Percentiles rank a stretch among this genome's conserved stretches.
Evolutionary conservation across 2,329 filamentous ascomycete genomes (phyloP).

Genomic region (Trichoderma aggressivum): DNA sequence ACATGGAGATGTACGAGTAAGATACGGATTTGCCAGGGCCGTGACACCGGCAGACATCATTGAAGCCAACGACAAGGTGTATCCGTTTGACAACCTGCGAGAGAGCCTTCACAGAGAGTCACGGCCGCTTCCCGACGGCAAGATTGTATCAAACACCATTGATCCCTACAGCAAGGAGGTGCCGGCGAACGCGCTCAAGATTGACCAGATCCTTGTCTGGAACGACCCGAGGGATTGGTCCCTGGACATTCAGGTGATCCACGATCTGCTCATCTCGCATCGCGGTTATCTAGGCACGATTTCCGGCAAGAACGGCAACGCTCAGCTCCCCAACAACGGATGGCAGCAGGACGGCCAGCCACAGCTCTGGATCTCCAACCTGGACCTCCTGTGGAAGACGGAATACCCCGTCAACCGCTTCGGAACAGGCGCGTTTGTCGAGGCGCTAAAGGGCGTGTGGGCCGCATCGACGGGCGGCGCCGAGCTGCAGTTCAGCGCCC

Average conservation of each 20-base stretch:
- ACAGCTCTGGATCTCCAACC: conserved; percentile 80
- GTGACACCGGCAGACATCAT: conserved; percentile 85
- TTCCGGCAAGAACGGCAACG: conserved; percentile 66
- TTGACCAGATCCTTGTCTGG: conserved; percentile 90
- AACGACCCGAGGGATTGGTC: conserved; percentile 97
- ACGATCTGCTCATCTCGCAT: conserved; percentile 77
- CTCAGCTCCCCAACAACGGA: conserved; percentile 64
- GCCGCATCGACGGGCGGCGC: conserved; percentile 62
- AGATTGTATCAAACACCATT: conserved; percentile 30
- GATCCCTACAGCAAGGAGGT: conserved; percentile 36
- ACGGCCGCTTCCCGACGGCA: conserved; percentile 33
- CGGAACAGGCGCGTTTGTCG: conserved; percentile 87
- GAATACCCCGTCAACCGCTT: conserved; percentile 80
- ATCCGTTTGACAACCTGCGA: conserved; percentile 66
- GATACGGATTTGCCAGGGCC: conserved; percentile 74
- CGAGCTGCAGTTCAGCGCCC: conserved; percentile 59
- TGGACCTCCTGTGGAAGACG: conserved; percentile 86
- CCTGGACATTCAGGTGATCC: conserved; percentile 78
- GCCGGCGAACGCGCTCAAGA: conserved; percentile 55
- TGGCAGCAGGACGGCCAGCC: conserved; percentile 83
- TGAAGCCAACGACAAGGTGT: conserved; percentile 68
- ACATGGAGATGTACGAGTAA: conserved; percentile 21
- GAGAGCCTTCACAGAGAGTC: conserved; percentile 31
- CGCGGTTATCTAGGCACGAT: conserved; percentile 78
- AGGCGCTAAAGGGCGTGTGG: conserved; percentile 79